Base-by-base conservation (phyloP, 2,329 filamentous ascomycete species). In the Chaetomium olivaceum region DNA sequence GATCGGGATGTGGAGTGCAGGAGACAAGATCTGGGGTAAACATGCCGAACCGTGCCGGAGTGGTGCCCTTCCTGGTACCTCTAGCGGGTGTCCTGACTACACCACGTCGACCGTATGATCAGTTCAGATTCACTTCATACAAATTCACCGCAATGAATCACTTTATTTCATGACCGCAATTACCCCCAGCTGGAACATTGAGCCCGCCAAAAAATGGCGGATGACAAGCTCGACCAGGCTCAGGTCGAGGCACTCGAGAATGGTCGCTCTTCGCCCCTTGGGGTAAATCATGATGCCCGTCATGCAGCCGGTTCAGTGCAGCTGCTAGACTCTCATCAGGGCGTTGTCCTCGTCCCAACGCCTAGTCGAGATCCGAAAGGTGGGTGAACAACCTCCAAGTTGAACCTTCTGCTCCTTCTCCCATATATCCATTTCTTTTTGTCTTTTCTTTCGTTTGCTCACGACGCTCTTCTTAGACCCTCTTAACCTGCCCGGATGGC, bases 311-410 rank as follows among this genome's bases (percentile, higher is more conserved):
- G 57, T 43, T 59, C 57, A 9, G 25, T 59, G 43, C 57, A 59
- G 43, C 43, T 59, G 16, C 36, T 59, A 9, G 43, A 59, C 27
- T 48, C 57, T 16, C 23, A 59, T 23, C 43, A 59, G 31, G 31
- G 31, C 23, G 43, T 59, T 39, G 57, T 59, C 43, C 57, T 59
- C 43, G 57, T 59, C 23, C 57, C 57, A 9, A 59, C 57, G 23
- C 57, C 57, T 27, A 59, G 57, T 25, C 57, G 27, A 25, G 57
- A 59, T 43, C 57, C 57, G 25, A 59, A 59, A 43, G 57, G 57
- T 59, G 57, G 23, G 39, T 43, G 43, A 31, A 21, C 50, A n/a
- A n/a, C 11, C 3, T 33, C 9, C 31, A 33, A 33, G 4, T 33
- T 33, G 31, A 33, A 33, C 12, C 12, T 43, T 36, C n/a, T 11